phyloP scores from a whole-genome alignment of 2,329 filamentous ascomycete species.

The Dendryphion nanum region DNA sequence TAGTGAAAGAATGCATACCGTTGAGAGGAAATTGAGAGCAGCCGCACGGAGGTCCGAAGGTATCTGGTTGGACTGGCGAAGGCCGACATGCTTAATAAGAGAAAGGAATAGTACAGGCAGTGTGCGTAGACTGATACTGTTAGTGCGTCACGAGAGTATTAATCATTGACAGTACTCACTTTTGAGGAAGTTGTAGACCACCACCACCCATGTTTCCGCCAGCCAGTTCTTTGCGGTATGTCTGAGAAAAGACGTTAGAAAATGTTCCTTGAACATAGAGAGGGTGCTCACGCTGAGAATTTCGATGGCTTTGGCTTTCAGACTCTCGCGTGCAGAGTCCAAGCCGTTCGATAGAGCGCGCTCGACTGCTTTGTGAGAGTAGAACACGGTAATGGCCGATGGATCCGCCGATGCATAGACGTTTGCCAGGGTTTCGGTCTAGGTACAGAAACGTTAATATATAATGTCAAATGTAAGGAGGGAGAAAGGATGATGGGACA shows the following conservation, averaged over 20 bases:
- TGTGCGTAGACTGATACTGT: constrained; percentile 60
- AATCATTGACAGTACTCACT: constrained; percentile 39
- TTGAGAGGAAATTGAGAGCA: constrained; percentile 90
- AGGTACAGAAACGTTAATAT: no score
- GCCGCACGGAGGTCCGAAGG: constrained; percentile 87
- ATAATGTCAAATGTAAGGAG: no score
- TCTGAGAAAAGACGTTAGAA: no score
- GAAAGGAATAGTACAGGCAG: constrained; percentile 89
- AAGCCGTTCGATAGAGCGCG: constrained; percentile 79
- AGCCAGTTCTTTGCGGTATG: constrained; percentile 63
- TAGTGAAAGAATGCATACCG: constrained; percentile 40
- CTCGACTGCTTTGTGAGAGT: constrained; percentile 97
- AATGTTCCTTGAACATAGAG: no score
- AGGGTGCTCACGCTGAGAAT: constrained; percentile 65
- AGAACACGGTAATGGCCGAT: constrained; percentile 88
- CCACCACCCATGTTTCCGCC: constrained; percentile 92
- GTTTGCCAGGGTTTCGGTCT: constrained; percentile 81
- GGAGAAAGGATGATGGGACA: no score
- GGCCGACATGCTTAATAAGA: constrained; percentile 89
- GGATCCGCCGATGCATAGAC: constrained; percentile 95
- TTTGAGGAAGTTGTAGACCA: constrained; percentile 82
- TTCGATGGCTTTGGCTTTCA: constrained; percentile 90
- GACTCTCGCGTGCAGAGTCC: constrained; percentile 84
- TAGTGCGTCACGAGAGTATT: not conserved
- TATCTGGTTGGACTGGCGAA: constrained; percentile 90